Evolutionary conservation across 805 yeast genomes (phyloP).

Genomic region (Wickerhamomyces subpelliculosus): DNA sequence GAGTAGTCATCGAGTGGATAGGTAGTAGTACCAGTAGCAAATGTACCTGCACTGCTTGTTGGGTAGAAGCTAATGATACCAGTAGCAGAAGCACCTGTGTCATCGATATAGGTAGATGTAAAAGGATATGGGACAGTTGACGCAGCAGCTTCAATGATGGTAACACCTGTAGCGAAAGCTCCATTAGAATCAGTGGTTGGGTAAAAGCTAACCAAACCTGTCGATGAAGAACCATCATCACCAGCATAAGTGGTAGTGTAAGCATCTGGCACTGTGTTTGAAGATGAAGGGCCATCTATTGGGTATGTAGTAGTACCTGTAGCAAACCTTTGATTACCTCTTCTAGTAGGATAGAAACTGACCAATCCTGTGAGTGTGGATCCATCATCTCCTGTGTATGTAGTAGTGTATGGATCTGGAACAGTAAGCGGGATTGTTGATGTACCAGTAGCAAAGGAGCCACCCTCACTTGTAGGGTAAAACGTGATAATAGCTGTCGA

Average conservation of each 20-base stretch:
- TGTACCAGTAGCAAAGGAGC: no score
- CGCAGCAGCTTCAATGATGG: no score
- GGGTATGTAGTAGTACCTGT: constrained; percentile 14
- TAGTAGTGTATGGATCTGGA: constrained; percentile 3
- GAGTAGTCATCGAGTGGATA: no score
- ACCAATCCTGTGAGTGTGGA: constrained; percentile 10
- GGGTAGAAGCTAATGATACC: no score
- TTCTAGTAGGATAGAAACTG: constrained; percentile 37
- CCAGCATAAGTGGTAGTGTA: constrained; percentile 4
- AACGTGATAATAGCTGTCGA: no score
- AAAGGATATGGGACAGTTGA: no score
- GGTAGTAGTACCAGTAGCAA: constrained; percentile 15
- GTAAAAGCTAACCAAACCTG: constrained; percentile 3
- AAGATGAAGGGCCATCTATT: no score
- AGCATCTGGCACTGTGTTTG: neutral
- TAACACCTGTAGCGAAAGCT: constrained; percentile 1
- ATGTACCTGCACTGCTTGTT: no score
- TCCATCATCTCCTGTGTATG: neutral
- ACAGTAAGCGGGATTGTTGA: no score
- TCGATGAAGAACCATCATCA: neutral
- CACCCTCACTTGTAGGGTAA: no score
- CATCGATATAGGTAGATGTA: no score
- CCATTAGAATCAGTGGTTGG: constrained; percentile 1
- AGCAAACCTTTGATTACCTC: constrained; percentile 22
- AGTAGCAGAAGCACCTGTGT: no score